A percentile compares a stretch with the other conserved stretches of the same genome.
These are phyloP conservation scores for Calonectria multiphialidica DNA, from an alignment of 2,329 filamentous ascomycete species.

Conservation along the genomic window DNA sequence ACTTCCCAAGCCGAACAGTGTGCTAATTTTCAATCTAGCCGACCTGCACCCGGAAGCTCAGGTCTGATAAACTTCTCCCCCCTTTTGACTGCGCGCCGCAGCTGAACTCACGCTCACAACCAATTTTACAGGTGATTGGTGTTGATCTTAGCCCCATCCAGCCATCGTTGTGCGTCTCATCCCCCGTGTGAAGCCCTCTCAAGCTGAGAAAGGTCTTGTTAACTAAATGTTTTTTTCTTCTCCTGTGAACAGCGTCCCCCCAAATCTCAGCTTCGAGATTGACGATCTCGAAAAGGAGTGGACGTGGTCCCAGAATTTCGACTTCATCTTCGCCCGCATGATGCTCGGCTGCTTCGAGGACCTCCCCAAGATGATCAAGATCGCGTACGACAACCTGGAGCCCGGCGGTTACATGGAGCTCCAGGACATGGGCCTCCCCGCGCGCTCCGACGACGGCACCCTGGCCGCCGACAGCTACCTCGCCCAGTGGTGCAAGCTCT, in stretches of 20 bases:
- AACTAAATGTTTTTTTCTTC: background rate
- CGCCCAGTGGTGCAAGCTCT: slow-evolving; percentile 34
- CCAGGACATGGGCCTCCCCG: slow-evolving; percentile 44
- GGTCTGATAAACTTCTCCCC: slow-evolving; percentile 15
- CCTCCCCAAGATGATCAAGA: slow-evolving; percentile 7
- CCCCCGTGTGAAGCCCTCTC: background rate
- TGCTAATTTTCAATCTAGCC: background rate
- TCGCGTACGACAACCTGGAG: slow-evolving; percentile 34
- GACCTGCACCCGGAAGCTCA: slow-evolving; percentile 37
- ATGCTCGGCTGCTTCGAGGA: slow-evolving; percentile 46
- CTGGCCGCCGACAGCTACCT: slow-evolving; percentile 37
- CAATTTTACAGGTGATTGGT: slow-evolving; percentile 38
- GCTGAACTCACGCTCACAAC: background rate
- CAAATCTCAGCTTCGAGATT: slow-evolving; percentile 60
- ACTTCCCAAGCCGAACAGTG: too few relatives aligned
- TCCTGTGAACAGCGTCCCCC: slow-evolving; percentile 54
- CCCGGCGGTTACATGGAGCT: slow-evolving; percentile 48
- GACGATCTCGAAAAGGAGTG: slow-evolving; percentile 52
- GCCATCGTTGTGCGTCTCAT: slow-evolving; percentile 40
- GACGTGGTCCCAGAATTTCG: slow-evolving; percentile 48
- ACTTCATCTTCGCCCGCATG: slow-evolving; percentile 51
- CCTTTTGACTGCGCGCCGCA: background rate
- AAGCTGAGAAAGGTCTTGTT: background rate
- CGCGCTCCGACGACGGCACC: slow-evolving; percentile 46
- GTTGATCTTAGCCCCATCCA: slow-evolving; percentile 52